These are phyloP conservation scores for Thyridium curvatum DNA, from an alignment of 2,329 filamentous ascomycete genomes.

Conservation along the genomic window DNA sequence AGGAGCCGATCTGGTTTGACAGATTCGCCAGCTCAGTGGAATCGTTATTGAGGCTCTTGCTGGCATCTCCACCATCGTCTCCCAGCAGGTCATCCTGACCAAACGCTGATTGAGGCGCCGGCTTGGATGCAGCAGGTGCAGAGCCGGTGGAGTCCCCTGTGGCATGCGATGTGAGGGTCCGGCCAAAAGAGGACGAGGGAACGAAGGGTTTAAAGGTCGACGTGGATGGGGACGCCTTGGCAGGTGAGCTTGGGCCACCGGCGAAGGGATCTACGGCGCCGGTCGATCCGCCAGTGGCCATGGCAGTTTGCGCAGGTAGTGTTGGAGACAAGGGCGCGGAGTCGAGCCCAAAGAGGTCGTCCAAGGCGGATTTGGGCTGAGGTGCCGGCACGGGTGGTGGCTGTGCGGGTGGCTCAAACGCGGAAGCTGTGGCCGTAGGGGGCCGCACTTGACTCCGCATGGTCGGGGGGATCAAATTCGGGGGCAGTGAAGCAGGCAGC, in stretches of 20 bases:
- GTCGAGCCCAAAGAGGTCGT: conserved; percentile 91
- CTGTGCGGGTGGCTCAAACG: conserved; percentile 39
- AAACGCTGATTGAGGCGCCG: conserved; percentile 9
- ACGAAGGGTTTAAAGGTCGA: conserved; percentile 81
- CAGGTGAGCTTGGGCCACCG: conserved; percentile 45
- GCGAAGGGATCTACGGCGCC: conserved; percentile 50
- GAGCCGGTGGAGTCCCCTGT: conserved; percentile 58
- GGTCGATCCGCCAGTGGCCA: conserved; percentile 70
- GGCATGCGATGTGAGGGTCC: conserved; percentile 67
- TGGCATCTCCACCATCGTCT: conserved; percentile 84
- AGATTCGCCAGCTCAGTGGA: conserved; percentile 91
- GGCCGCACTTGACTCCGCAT: conserved; percentile 60
- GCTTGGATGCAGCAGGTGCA: conserved; percentile 30
- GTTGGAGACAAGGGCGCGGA: conserved; percentile 44
- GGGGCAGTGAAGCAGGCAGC: conserved; percentile 71
- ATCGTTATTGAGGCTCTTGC: conserved; percentile 81
- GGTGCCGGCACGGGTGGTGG: conserved; percentile 26
- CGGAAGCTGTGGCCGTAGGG: conserved; percentile 39
- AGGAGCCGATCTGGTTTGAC: conserved; percentile 86
- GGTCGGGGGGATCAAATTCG: conserved; percentile 78
- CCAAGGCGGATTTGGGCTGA: conserved; percentile 62
- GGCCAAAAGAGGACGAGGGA: conserved; percentile 87
- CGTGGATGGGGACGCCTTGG: conserved; percentile 39
- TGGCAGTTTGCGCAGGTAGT: conserved; percentile 49
- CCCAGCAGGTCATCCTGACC: conserved; percentile 75